A percentile compares a stretch with the other conserved stretches of the same genome.
Evolutionary conservation across 2,329 filamentous ascomycete genomes (phyloP).

Genomic region (Emergomyces orientalis): DNA sequence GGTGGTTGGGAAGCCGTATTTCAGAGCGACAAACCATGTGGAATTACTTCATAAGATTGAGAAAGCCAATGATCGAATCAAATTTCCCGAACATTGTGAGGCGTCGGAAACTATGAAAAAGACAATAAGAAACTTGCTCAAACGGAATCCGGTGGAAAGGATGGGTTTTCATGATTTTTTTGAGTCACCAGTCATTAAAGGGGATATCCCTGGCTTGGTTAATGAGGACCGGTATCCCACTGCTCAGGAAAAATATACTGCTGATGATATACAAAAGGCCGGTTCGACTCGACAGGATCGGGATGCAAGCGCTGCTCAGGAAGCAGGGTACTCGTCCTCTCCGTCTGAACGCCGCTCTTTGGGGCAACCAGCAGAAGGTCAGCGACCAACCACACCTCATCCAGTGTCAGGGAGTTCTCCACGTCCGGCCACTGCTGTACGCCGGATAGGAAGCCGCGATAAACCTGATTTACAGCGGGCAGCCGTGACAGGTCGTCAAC

Average conservation of each 20-base stretch:
- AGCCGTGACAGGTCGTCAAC: conserved; percentile 25
- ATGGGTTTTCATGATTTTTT: conserved; percentile 85
- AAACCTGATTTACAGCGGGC: conserved; percentile 23
- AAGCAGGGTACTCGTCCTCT: conserved; percentile 21
- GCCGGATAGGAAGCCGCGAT: conserved; percentile 28
- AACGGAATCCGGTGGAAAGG: conserved; percentile 74
- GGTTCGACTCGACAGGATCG: conserved; percentile 3
- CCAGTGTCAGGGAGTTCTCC: conserved; percentile 22
- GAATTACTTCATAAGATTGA: conserved; percentile 90
- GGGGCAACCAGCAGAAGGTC: conserved; percentile 15
- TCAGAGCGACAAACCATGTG: conserved; percentile 87
- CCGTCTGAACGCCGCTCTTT: conserved; percentile 1
- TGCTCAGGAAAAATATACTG: conserved; percentile 10
- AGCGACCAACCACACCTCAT: conserved; percentile 31
- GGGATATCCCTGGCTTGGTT: conserved; percentile 69
- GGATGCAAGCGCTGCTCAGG: conserved; percentile 18
- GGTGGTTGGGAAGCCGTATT: conserved; percentile 82
- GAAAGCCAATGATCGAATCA: conserved; percentile 73
- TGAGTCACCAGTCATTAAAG: conserved; percentile 59
- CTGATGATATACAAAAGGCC: conserved; percentile 9
- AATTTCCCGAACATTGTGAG: conserved; percentile 63
- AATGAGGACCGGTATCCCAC: conserved; percentile 53
- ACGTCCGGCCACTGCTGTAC: conserved; percentile 24
- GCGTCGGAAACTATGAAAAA: conserved; percentile 69
- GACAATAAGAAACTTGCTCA: conserved; percentile 70